A percentile compares a stretch with the other conserved stretches of the same genome.
These are phyloP conservation scores for Ustanciosporium gigantosporum DNA, from an alignment of 1,284 basidiomycete species.

Conservation along the genomic window DNA sequence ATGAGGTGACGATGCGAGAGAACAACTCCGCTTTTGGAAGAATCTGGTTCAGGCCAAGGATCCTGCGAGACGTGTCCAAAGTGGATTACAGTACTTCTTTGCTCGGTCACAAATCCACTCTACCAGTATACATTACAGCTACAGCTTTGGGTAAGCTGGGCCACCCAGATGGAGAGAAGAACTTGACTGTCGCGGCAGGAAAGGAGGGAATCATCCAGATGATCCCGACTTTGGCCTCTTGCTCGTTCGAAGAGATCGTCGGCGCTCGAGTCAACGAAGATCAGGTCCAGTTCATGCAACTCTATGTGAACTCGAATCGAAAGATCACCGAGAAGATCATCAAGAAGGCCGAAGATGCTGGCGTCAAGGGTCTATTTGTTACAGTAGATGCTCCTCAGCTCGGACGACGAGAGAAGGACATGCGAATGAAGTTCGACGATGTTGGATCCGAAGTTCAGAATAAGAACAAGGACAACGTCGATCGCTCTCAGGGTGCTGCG, in stretches of 20 bases:
- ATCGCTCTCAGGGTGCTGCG: slow-evolving; percentile 54
- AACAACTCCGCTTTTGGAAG: slow-evolving; percentile 87
- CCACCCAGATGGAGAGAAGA: slow-evolving; percentile 89
- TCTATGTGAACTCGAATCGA: slow-evolving; percentile 82
- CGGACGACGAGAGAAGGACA: slow-evolving; percentile 81
- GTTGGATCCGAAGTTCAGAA: slow-evolving; percentile 61
- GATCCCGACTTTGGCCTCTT: slow-evolving; percentile 56
- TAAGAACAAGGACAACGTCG: slow-evolving; percentile 43
- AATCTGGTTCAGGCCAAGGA: slow-evolving; percentile 89
- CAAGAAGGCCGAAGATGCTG: slow-evolving; percentile 71
- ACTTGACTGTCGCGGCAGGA: slow-evolving; percentile 76
- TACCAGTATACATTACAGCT: slow-evolving; percentile 72
- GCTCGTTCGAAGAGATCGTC: slow-evolving; percentile 70
- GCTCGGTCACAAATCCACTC: slow-evolving; percentile 34
- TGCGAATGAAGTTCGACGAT: slow-evolving; percentile 67
- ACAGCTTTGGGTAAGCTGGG: slow-evolving; percentile 85
- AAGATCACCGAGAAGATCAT: slow-evolving; percentile 73
- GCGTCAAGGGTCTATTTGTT: slow-evolving; percentile 79
- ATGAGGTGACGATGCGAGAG: slow-evolving; percentile 70
- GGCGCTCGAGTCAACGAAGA: slow-evolving; percentile 66
- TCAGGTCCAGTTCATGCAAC: slow-evolving; percentile 65
- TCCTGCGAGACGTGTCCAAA: slow-evolving; percentile 78
- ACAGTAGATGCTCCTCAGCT: slow-evolving; percentile 87
- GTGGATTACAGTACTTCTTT: slow-evolving; percentile 69
- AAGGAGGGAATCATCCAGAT: slow-evolving; percentile 76